Conservation (phyloP, 1,284 basidiomycete genomes). For the Caloboletus inedulis region DNA sequence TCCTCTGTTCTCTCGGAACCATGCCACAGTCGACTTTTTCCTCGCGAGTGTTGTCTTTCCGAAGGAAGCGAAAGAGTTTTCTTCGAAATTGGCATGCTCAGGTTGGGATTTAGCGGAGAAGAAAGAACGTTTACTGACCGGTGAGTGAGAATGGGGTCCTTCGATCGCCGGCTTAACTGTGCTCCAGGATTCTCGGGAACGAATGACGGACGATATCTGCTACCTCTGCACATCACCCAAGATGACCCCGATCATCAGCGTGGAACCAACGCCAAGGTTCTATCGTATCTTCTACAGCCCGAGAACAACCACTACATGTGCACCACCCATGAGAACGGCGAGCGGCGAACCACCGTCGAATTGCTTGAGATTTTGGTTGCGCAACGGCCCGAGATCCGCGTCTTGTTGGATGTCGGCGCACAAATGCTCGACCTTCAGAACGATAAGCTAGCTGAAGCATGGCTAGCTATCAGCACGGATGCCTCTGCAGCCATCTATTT, state of each 20-base stretch:
- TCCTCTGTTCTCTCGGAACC: conserved; percentile 39
- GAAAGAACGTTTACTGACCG: conserved; percentile 1
- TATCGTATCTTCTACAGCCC: conserved; percentile 41
- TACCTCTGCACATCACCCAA: conserved; percentile 15
- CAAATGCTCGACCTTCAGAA: conserved; percentile 57
- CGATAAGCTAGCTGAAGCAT: conserved; percentile 34
- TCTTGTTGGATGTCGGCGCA: conserved; percentile 56
- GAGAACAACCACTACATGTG: conserved; percentile 43
- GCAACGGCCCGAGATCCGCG: conserved; percentile 38
- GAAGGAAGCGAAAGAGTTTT: conserved; percentile 42
- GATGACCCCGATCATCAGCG: conserved; percentile 13
- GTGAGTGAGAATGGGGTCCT: not conserved
- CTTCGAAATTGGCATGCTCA: conserved; percentile 43
- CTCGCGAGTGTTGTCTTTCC: conserved; percentile 30
- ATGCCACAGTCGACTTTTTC: conserved; percentile 46
- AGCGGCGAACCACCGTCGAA: conserved; percentile 26
- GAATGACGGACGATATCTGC: conserved; percentile 13
- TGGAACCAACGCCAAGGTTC: conserved; percentile 36
- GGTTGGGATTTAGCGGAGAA: conserved; percentile 50
- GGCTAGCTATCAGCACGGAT: conserved; percentile 36
- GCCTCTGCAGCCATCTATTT: conserved; percentile 47
- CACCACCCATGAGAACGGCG: conserved; percentile 19
- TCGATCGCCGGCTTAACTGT: not conserved
- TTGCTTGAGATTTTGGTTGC: conserved; percentile 36
- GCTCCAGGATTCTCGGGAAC: conserved; percentile 20